Evolutionary conservation across 495 filamentous ascomycete genomes (phyloP).

Genomic region (Penicillium maclennaniae): DNA sequence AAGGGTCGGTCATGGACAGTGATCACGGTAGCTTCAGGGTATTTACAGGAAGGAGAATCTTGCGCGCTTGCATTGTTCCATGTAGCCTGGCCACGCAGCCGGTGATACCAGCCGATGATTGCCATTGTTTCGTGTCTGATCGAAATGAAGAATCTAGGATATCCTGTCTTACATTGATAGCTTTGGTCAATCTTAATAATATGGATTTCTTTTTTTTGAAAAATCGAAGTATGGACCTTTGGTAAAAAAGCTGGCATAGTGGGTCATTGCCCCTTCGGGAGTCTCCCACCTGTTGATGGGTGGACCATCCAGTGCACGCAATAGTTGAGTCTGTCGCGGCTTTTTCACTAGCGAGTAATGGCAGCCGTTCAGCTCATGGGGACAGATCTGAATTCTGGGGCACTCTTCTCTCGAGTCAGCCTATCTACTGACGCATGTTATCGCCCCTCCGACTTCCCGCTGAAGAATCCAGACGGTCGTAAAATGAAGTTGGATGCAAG

Average conservation of each 20-base stretch:
- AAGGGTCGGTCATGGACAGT: constrained; percentile 16
- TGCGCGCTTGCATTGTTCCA: constrained; percentile 4
- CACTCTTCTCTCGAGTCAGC: neutral
- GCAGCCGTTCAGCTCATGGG: neutral
- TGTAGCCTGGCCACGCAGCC: constrained; percentile 9
- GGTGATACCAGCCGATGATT: constrained; percentile 14
- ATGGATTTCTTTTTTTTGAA: neutral
- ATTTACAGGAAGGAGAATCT: constrained; percentile 7
- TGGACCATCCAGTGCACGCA: constrained; percentile 12
- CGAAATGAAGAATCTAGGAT: neutral
- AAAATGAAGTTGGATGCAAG: neutral
- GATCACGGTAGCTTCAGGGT: constrained; percentile 17
- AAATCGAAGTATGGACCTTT: constrained; percentile 13
- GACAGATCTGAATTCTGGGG: neutral
- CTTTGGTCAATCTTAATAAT: neutral
- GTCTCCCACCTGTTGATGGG: constrained; percentile 1
- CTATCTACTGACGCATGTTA: neutral
- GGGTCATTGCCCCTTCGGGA: constrained; percentile 6
- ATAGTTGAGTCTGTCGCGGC: constrained; percentile 3
- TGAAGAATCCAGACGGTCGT: neutral
- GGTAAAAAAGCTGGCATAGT: constrained; percentile 7
- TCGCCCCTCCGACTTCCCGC: neutral
- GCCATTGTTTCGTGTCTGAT: constrained; percentile 8
- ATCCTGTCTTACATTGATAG: constrained; percentile 7
- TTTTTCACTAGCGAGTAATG: neutral